Conservation (phyloP, 1,284 basidiomycete genomes). For the Singerocomus inundabilis region DNA sequence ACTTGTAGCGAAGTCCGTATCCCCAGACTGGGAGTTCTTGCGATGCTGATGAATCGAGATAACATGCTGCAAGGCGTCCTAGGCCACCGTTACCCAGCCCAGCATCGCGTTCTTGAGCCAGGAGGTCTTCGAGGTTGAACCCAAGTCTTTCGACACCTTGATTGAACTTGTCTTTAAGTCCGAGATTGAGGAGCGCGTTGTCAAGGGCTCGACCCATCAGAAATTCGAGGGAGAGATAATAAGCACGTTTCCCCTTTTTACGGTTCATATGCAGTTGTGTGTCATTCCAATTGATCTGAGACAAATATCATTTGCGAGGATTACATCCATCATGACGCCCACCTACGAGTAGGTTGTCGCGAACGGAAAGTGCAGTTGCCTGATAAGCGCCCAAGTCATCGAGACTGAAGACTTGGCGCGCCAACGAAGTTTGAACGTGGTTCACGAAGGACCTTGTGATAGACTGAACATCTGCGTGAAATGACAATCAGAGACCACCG, state of each 20-base stretch:
- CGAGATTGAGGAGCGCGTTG: slow-evolving; percentile 86
- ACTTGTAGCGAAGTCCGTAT: slow-evolving; percentile 85
- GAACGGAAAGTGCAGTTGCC: slow-evolving; percentile 75
- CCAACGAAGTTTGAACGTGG: slow-evolving; percentile 85
- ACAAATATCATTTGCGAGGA: not conserved
- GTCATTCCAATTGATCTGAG: slow-evolving; percentile 75
- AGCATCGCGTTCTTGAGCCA: slow-evolving; percentile 87
- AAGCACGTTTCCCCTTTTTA: slow-evolving; percentile 78
- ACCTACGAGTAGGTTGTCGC: slow-evolving; percentile 80
- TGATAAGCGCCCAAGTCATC: slow-evolving; percentile 82
- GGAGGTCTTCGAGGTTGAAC: slow-evolving; percentile 82
- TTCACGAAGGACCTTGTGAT: slow-evolving; percentile 81
- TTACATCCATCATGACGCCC: not conserved
- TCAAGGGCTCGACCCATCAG: slow-evolving; percentile 88
- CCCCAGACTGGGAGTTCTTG: slow-evolving; percentile 86
- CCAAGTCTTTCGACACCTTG: slow-evolving; percentile 74
- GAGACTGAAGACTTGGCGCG: slow-evolving; percentile 84
- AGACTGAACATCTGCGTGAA: slow-evolving; percentile 50
- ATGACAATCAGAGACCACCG: not conserved
- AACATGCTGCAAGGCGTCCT: slow-evolving; percentile 91
- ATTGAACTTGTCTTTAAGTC: slow-evolving; percentile 72
- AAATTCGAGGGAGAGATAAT: slow-evolving; percentile 90
- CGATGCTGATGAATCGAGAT: slow-evolving; percentile 82
- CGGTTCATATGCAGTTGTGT: slow-evolving; percentile 70
- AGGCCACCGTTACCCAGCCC: slow-evolving; percentile 88